Evolutionary conservation across 768 basidiomycete species (phyloP).

Genomic region (Cystobasidium onofrii): DNA sequence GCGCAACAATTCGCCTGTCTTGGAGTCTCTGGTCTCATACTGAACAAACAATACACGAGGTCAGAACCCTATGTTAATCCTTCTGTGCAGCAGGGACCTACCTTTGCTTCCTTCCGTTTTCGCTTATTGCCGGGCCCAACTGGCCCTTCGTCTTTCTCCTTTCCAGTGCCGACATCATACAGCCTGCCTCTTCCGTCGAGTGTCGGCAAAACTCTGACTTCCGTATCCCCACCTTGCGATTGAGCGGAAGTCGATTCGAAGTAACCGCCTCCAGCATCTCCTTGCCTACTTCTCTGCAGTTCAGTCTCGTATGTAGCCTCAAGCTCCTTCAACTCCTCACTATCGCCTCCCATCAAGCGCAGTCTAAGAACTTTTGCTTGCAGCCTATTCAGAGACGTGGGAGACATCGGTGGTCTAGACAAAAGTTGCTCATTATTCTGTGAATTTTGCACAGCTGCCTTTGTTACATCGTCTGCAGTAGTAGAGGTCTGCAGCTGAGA

Average conservation of each 20-base stretch:
- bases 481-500: background rate
- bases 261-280: constrained; percentile 18
- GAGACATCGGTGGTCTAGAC: constrained; percentile 43
- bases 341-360: constrained; percentile 75
- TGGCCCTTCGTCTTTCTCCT: constrained; percentile 56
- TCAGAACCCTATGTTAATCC: no score
- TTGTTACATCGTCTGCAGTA: background rate
- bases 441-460: constrained; percentile 28
- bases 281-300: constrained; percentile 29
- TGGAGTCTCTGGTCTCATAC: constrained; percentile 82
- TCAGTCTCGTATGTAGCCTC: constrained; percentile 80
- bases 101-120: constrained; percentile 53
- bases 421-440: constrained; percentile 41
- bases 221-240: constrained; percentile 46
- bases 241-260: constrained; percentile 4
- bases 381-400: constrained; percentile 67
- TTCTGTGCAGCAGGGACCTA: no score
- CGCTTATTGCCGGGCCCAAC: constrained; percentile 58
- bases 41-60: constrained; percentile 43
- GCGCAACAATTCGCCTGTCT: constrained; percentile 80
- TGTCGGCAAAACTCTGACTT: constrained; percentile 78
- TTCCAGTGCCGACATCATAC: constrained; percentile 68
- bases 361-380: constrained; percentile 90
- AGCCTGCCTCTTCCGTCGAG: constrained; percentile 72
- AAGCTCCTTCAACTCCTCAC: constrained; percentile 52